These are phyloP conservation scores for Leccinum subtestaceum DNA, from an alignment of 768 basidiomycete species.

Conservation along the genomic window DNA sequence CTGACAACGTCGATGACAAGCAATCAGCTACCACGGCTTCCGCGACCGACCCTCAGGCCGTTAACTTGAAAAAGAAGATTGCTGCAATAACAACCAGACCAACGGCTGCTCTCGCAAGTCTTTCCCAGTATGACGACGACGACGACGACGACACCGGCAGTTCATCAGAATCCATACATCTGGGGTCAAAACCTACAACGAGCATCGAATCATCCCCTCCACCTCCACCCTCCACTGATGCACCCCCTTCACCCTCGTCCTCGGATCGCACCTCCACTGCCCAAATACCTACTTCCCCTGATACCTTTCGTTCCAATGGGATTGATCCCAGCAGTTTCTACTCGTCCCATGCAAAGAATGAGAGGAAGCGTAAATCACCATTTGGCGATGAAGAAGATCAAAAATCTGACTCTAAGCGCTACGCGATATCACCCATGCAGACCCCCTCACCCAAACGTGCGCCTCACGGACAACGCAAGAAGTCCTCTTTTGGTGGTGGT, in stretches of 20 bases:
- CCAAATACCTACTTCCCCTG: slow-evolving; percentile 19
- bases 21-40: slow-evolving; percentile 15
- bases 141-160: slow-evolving; percentile 29
- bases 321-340: slow-evolving; percentile 42
- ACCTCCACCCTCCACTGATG: slow-evolving; percentile 33
- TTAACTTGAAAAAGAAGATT: slow-evolving; percentile 52
- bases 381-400: slow-evolving; percentile 31
- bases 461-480: slow-evolving; percentile 22
- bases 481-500: slow-evolving; percentile 31
- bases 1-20: slow-evolving; percentile 15
- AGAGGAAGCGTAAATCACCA: slow-evolving; percentile 42
- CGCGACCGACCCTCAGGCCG: slow-evolving; percentile 50
- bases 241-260: slow-evolving; percentile 31
- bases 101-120: slow-evolving; percentile 36
- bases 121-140: slow-evolving; percentile 43
- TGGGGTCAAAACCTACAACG: slow-evolving; percentile 18
- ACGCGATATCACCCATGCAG: slow-evolving; percentile 19
- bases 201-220: slow-evolving; percentile 29
- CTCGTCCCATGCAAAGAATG: slow-evolving; percentile 24
- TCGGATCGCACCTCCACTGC: slow-evolving; percentile 26
- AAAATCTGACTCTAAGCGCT: slow-evolving; percentile 19
- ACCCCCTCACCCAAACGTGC: slow-evolving; percentile 25
- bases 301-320: slow-evolving; percentile 21
- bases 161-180: slow-evolving; percentile 16
- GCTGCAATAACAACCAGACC: slow-evolving; percentile 34